Base-by-base conservation (phyloP, 768 basidiomycete species). In the Rhodotorula paludigena region DNA sequence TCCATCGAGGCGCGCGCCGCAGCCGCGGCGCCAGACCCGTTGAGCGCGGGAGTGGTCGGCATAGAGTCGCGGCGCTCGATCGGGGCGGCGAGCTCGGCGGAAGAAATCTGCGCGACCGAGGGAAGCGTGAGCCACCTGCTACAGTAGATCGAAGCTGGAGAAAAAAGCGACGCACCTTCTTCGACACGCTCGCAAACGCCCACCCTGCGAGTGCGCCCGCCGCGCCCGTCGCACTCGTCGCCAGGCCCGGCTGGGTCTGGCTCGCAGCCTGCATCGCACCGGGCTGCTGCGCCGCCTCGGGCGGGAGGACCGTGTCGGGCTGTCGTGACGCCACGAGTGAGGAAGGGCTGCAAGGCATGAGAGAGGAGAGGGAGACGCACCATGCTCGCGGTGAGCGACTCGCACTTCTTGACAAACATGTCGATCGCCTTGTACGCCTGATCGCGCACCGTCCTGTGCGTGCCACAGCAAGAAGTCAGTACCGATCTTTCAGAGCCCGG, bases 391-490 rank as follows among this genome's bases (percentile, higher is more conserved):
- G 87, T 89, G 73, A 96, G 83, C 14, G 81, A 83, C 75, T 96
- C 91, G 36, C 97, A 79, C 69, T 83, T 85, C 77, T 89, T 89
- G 69, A 94, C 81, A 75, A 96, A 92, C 55, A 94, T 80, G 49
- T 90, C 89, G 61, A 94, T 82, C 11, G 92, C 88, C 78, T 89
- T 94, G 82, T 94, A 97, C 4, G 90, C 94, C 75, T 97, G 94
- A 78, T 97, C 93, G 28, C 96, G 85, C 1, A 98, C 94, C 12
- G 90, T 78, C 73, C 94, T 98, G 73, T 1, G 35, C 2, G 6
- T 1, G 5, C 4, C 2, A 11, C 6, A 23, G n/a, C n/a, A n/a
- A n/a, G n/a, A 32, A 8, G 33, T 23, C 35, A 45, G 11, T 21
- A 32, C 23, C 20, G 9, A 1, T 32, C 49, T n/a, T 28, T 5